Evolutionary conservation across 345 rosid species (phyloP), one percentile per base, ranked within the genome.

Genomic region (Aquilaria yunnanensis): DNA sequence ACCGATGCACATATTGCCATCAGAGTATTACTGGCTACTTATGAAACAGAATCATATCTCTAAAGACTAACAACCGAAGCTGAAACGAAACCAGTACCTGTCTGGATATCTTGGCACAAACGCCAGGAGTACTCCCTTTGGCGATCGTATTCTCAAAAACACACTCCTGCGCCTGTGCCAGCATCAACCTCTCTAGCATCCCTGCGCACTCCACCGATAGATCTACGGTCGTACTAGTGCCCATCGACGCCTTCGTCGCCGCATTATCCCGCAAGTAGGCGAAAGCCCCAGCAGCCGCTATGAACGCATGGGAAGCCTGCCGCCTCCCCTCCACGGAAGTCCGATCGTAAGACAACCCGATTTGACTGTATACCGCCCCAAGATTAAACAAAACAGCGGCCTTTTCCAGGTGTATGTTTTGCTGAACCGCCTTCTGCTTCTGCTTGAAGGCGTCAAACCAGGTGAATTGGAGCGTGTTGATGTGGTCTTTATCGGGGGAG

Each of bases 121-220:
- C 99, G 23, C 97, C 99, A 30, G 99, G 92, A 8, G 96, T 86
- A 63, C 93, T 94, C 67, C 97, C 99, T 76, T 94, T 94, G 49
- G 97, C 92, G 59, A 94, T 94, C 10, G 96, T 80, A 50, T 90
- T 94, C 77, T 94, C 99, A 54, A 94, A 94, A 13, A 94, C 99
- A 65, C 96, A 88, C 74, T 94, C 99, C 69, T 94, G 99, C 41
- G 96, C 99, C 68, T 94, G 96, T 7, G 99, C 99, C 43, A 90
- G 71, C 96, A 94, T 94, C 76, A 94, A 62, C 71, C 96, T 70
- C 74, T 94, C 99, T 74, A 94, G 67, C 99, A 94, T 94, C 47
- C 93, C 96, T 2, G 76, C 91, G 41, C 99, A 94, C 80, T 90
- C 97, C 61, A 85, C 83, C 55, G 96, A 81, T 61, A 94, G 60